Conservation (phyloP, 2,329 filamentous ascomycete genomes). For the Ambrosiella cleistominuta region DNA sequence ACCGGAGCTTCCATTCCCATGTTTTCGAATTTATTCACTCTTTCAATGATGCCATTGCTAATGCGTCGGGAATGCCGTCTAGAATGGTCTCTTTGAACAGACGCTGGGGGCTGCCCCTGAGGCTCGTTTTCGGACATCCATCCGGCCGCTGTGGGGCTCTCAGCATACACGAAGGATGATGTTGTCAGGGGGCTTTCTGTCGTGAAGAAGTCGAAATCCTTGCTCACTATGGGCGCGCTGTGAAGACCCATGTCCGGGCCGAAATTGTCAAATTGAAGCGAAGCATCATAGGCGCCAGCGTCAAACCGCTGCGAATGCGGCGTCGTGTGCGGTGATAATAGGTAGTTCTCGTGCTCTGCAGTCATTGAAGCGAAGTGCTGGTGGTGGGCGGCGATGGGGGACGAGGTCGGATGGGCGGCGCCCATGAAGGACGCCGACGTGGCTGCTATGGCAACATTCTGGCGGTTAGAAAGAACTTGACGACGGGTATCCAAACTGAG, state of each 20-base stretch:
- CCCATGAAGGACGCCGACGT: constrained; percentile 17
- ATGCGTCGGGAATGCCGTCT: constrained; percentile 25
- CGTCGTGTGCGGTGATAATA: constrained; percentile 38
- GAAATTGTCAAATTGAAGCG: constrained; percentile 30
- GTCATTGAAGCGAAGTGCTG: constrained; percentile 17
- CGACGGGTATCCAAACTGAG: constrained; percentile 64
- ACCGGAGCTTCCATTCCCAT: constrained; percentile 18
- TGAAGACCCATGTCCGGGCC: constrained; percentile 14
- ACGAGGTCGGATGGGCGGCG: constrained; percentile 22
- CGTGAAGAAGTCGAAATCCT: constrained; percentile 34
- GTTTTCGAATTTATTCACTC: constrained; percentile 41
- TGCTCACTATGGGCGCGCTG: constrained; percentile 18
- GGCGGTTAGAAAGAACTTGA: constrained; percentile 20
- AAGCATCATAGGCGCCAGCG: constrained; percentile 27
- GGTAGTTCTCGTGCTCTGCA: constrained; percentile 32
- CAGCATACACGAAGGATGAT: constrained; percentile 30
- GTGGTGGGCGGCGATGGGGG: constrained; percentile 14
- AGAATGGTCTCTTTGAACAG: constrained; percentile 20
- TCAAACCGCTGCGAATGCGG: constrained; percentile 37
- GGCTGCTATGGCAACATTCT: constrained; percentile 15
- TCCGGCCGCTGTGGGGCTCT: constrained; percentile 22
- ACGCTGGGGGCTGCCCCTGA: constrained; percentile 15
- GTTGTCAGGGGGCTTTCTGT: constrained; percentile 29
- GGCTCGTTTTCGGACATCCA: constrained; percentile 36
- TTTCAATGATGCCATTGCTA: constrained; percentile 43